Percentiles rank a stretch among this genome's conserved stretches.
phyloP scores from a whole-genome alignment of 345 rosid genomes.

The Citrus australasica region DNA sequence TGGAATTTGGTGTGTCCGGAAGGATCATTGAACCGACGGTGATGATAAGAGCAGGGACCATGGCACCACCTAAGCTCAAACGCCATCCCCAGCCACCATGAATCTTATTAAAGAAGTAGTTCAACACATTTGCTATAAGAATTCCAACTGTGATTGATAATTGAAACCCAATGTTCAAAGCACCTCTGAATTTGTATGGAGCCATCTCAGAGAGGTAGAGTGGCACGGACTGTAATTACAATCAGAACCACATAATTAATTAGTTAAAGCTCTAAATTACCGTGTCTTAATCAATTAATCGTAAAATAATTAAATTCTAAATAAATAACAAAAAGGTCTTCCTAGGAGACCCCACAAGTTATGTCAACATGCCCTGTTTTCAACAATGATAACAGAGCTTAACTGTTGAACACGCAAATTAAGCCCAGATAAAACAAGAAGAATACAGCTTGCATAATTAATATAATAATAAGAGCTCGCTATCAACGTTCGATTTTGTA shows the following conservation, averaged over 20 bases:
- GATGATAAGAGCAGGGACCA: constrained; percentile 95
- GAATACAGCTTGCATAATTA: constrained; percentile 5
- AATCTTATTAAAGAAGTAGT: constrained; percentile 83
- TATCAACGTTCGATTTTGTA: constrained; percentile 10
- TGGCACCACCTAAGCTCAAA: constrained; percentile 87
- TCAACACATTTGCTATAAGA: constrained; percentile 71
- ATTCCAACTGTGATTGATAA: constrained; percentile 88
- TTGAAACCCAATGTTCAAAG: constrained; percentile 89
- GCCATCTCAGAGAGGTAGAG: constrained; percentile 98
- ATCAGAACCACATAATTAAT: neutral
- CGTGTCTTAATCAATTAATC: neutral
- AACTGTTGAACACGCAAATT: neutral
- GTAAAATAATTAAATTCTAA: neutral
- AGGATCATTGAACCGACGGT: constrained; percentile 72
- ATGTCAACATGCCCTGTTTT: constrained; percentile 16
- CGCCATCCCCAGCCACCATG: constrained; percentile 95
- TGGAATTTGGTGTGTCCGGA: constrained; percentile 91
- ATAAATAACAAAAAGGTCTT: neutral
- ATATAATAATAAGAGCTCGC: neutral
- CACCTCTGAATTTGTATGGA: constrained; percentile 92
- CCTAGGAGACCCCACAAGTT: constrained; percentile 20
- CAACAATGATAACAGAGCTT: neutral
- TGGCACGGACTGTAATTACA: constrained; percentile 77
- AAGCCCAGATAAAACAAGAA: neutral
- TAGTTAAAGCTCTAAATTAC: neutral